Evolutionary conservation across 2,329 filamentous ascomycete species (phyloP).

Genomic region (Alternaria panax): DNA sequence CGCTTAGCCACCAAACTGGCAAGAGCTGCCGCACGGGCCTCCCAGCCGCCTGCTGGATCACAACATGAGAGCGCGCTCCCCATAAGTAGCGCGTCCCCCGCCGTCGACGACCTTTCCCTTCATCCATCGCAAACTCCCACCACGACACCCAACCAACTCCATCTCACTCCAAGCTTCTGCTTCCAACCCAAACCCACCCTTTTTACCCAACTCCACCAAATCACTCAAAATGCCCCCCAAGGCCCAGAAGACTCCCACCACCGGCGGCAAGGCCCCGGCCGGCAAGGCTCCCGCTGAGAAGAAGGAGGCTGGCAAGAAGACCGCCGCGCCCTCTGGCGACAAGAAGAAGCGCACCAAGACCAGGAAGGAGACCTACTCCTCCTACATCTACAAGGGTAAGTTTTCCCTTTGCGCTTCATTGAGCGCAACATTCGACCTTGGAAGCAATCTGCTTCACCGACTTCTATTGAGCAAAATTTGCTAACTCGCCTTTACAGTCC

Average conservation of each 20-base stretch:
- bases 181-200: constrained; percentile 19
- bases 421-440: constrained; percentile 8
- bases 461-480: constrained; percentile 8
- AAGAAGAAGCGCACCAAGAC: constrained; percentile 99
- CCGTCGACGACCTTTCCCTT: constrained; percentile 47
- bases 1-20: constrained; percentile 36
- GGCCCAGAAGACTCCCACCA: constrained; percentile 96
- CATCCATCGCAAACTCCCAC: constrained; percentile 53
- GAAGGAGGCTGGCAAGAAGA: constrained; percentile 99
- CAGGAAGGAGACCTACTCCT: constrained; percentile 99
- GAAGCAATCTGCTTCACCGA: background rate
- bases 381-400: constrained; percentile 99
- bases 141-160: constrained; percentile 31
- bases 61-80: constrained; percentile 50
- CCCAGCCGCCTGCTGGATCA: constrained; percentile 47
- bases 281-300: constrained; percentile 89
- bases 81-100: constrained; percentile 54
- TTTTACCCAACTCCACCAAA: constrained; percentile 16
- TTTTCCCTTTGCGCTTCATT: constrained; percentile 28
- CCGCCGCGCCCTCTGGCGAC: constrained; percentile 85
- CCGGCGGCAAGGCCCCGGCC: constrained; percentile 89
- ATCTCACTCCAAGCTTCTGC: constrained; percentile 24
- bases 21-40: constrained; percentile 41
- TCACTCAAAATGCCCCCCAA: constrained; percentile 87
- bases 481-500: constrained; percentile 68